Percentiles rank a stretch among this genome's conserved stretches.
phyloP scores from a whole-genome alignment of 345 rosid genomes.

The Populus nigra region DNA sequence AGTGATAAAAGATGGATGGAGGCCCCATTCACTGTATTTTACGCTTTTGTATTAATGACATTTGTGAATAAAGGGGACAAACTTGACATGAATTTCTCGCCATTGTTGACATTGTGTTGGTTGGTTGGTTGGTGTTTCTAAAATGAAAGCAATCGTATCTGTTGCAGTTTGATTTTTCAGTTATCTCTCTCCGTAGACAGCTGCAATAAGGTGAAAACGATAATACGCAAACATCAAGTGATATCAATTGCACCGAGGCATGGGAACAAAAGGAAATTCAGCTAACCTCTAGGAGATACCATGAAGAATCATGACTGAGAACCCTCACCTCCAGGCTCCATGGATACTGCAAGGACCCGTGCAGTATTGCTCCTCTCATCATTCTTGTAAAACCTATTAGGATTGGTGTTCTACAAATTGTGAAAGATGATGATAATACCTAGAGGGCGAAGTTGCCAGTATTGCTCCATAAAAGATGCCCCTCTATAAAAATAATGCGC shows the following conservation, averaged over 20 bases:
- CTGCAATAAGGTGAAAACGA: not conserved
- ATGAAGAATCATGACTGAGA: not conserved
- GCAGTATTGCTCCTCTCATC: too few species aligned
- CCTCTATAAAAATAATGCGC: not conserved
- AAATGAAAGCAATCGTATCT: not conserved
- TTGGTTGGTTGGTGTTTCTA: not conserved
- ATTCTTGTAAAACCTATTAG: too few species aligned
- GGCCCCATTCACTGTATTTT: slow-evolving; percentile 2
- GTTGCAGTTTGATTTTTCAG: not conserved
- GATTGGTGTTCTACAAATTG: too few species aligned
- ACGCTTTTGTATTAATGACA: slow-evolving; percentile 16
- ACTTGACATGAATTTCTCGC: slow-evolving; percentile 9
- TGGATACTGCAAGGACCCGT: not conserved
- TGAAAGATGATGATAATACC: not conserved
- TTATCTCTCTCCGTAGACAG: not conserved
- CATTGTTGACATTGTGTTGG: not conserved
- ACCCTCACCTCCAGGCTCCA: not conserved
- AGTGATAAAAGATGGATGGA: not conserved
- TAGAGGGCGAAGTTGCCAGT: not conserved
- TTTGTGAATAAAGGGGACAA: slow-evolving; percentile 20
- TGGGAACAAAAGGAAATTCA: not conserved
- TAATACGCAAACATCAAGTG: too few species aligned
- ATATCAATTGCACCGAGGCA: too few species aligned
- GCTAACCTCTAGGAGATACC: not conserved
- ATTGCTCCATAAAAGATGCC: not conserved